Percentiles rank a stretch among this genome's conserved stretches.
Evolutionary conservation across 73 alveolate genomes (phyloP).

Genomic region (Paramecium octaurelia): DNA sequence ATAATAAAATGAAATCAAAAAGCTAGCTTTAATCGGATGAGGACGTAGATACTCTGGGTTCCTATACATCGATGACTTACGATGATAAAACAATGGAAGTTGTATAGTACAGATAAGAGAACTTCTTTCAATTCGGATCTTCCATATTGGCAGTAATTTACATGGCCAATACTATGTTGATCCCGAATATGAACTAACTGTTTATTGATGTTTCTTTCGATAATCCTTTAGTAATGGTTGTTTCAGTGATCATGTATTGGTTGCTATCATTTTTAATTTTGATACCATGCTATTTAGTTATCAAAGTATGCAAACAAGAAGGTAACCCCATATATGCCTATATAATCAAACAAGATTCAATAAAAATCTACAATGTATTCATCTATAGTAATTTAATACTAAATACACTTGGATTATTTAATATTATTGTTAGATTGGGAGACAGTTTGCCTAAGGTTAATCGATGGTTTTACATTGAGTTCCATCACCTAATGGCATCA

Average conservation of each 20-base stretch:
- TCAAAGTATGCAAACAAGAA: constrained; percentile 1
- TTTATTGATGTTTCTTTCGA: not conserved
- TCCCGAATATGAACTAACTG: constrained; percentile 29
- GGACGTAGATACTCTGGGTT: not conserved
- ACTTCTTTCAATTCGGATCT: not conserved
- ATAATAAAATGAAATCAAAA: not conserved
- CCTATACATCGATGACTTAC: not conserved
- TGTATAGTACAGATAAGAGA: not conserved
- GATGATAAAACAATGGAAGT: not conserved
- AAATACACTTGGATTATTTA: constrained; percentile 30
- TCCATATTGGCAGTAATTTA: constrained; percentile 8
- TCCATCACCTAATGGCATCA: not conserved
- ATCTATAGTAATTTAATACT: not conserved
- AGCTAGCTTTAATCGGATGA: not conserved
- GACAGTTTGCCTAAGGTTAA: constrained; percentile 8
- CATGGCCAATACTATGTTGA: constrained; percentile 47
- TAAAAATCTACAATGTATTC: not conserved
- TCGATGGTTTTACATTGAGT: not conserved
- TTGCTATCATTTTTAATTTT: not conserved
- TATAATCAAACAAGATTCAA: constrained; percentile 16
- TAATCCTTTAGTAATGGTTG: not conserved
- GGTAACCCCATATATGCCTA: constrained; percentile 5
- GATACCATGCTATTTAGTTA: constrained; percentile 45
- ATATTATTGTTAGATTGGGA: not conserved
- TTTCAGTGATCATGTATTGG: constrained; percentile 12